Evolutionary conservation across 345 rosid species (phyloP).

Genomic region (Eucalyptus pauciflora): DNA sequence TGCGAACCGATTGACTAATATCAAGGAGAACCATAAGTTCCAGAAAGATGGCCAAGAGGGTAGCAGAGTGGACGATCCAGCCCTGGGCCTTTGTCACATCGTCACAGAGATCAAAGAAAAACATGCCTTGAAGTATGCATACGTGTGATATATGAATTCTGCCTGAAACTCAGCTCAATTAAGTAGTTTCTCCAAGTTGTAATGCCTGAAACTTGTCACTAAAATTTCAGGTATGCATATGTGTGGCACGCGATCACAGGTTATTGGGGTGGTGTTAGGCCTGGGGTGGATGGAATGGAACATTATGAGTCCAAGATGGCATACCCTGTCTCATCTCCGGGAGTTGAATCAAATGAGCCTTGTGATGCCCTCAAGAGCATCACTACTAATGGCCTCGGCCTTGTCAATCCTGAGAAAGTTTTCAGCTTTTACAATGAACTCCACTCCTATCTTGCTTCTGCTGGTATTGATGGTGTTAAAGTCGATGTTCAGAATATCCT

Average conservation of each 20-base stretch:
- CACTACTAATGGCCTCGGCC: constrained; percentile 50
- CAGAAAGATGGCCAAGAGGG: constrained; percentile 56
- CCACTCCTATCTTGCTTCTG: constrained; percentile 61
- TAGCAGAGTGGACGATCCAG: constrained; percentile 40
- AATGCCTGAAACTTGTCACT: background rate
- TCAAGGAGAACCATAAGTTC: constrained; percentile 60
- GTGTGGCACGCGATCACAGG: constrained; percentile 71
- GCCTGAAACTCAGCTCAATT: background rate
- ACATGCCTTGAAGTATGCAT: constrained; percentile 35
- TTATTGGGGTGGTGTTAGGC: constrained; percentile 62
- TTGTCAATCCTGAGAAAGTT: constrained; percentile 64
- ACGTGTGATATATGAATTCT: background rate
- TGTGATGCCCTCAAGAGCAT: constrained; percentile 39
- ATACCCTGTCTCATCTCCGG: constrained; percentile 43
- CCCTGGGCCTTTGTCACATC: constrained; percentile 43
- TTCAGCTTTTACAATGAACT: constrained; percentile 60
- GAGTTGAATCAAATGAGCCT: constrained; percentile 49
- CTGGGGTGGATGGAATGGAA: constrained; percentile 32
- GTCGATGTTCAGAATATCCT: constrained; percentile 81
- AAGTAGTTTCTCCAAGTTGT: background rate
- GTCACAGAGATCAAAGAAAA: constrained; percentile 43
- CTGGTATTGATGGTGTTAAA: constrained; percentile 71
- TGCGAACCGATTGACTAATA: constrained; percentile 43
- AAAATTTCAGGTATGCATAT: constrained; percentile 27
- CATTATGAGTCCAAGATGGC: constrained; percentile 45